phyloP scores from a whole-genome alignment of 345 rosid genomes.

The Citrus inodora region DNA sequence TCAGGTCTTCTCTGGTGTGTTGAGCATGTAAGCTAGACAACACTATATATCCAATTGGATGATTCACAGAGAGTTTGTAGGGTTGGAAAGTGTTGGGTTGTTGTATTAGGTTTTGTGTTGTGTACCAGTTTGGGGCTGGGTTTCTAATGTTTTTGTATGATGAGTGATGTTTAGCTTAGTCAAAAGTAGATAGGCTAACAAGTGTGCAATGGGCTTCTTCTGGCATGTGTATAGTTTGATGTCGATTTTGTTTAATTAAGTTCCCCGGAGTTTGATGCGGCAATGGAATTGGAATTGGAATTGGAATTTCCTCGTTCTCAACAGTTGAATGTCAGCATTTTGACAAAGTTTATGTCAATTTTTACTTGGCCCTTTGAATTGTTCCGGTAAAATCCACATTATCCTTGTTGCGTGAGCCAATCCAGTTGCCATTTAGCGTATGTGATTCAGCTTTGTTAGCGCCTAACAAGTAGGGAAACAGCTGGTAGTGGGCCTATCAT shows the following conservation, averaged over 20 bases:
- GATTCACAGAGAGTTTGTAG: not conserved
- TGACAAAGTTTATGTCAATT: not conserved
- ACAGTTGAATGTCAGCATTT: not conserved
- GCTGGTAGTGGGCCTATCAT: not conserved
- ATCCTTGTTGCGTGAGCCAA: not conserved
- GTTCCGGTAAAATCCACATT: too few relatives aligned
- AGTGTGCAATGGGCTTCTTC: conserved; percentile 13
- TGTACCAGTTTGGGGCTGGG: not conserved
- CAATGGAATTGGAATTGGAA: not conserved
- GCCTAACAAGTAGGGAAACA: not conserved
- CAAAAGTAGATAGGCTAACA: not conserved
- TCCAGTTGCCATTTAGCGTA: not conserved
- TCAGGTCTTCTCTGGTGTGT: conserved; percentile 58
- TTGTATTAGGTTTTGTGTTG: conserved; percentile 1
- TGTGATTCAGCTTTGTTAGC: not conserved
- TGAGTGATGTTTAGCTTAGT: not conserved
- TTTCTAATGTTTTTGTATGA: conserved; percentile 8
- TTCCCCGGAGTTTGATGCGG: conserved; percentile 15
- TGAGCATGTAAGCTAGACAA: conserved; percentile 16
- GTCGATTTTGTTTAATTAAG: conserved; percentile 14
- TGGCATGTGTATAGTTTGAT: conserved; percentile 19
- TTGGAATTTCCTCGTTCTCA: not conserved
- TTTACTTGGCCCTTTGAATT: not conserved
- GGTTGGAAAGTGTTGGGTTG: not conserved
- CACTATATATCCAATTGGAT: not conserved